phyloP scores from a whole-genome alignment of 2,329 filamentous ascomycete species.

The Colletotrichum camelliae region DNA sequence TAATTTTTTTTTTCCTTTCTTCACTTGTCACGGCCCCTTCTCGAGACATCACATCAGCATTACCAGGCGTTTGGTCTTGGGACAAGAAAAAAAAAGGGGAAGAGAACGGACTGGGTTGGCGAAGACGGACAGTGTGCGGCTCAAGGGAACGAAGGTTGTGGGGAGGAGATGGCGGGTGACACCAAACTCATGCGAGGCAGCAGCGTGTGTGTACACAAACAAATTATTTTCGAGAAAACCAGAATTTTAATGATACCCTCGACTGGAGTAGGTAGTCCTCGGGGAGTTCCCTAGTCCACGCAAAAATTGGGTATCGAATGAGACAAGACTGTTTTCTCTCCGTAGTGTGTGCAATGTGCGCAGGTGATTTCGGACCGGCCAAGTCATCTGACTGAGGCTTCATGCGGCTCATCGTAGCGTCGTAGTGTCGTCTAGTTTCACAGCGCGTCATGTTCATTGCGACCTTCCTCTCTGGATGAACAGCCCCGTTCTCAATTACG shows the following conservation, averaged over 20 bases:
- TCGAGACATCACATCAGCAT: background rate
- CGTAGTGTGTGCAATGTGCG: background rate
- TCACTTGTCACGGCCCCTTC: background rate
- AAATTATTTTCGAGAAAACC: background rate
- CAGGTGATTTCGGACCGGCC: background rate
- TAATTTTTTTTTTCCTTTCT: background rate
- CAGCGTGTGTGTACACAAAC: background rate
- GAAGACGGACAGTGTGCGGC: background rate
- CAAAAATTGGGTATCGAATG: background rate
- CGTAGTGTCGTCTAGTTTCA: background rate
- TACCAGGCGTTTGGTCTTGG: background rate
- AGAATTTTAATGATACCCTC: constrained; percentile 2
- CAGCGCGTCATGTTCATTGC: background rate
- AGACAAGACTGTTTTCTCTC: background rate
- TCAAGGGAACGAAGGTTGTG: background rate
- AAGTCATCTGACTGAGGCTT: background rate
- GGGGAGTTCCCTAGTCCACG: background rate
- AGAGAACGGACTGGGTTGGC: background rate
- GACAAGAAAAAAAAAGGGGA: background rate
- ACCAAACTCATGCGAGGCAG: background rate
- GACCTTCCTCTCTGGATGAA: background rate
- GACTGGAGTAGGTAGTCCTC: background rate
- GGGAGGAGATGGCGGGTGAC: background rate
- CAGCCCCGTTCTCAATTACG: background rate
- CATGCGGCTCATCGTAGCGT: background rate